Evolutionary conservation across 2,329 filamentous ascomycete genomes (phyloP), one percentile per base, ranked within the genome.

Genomic region (Ophiostoma montium): DNA sequence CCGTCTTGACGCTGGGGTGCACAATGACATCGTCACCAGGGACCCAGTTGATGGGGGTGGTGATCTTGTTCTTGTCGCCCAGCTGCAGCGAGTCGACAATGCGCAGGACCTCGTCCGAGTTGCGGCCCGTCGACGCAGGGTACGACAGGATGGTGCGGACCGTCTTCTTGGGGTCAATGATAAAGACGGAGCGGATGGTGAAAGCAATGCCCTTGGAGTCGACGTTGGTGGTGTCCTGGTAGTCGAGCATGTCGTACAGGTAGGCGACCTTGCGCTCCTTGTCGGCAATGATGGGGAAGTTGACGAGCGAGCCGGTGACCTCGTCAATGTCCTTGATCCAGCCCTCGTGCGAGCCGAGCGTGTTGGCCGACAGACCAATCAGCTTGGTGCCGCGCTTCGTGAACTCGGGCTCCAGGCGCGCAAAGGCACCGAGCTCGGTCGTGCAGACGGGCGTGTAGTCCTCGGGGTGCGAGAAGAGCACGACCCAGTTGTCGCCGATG

Each of bases 381-480:
- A 95, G 80, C 78, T 95, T 94, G 60, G 90, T 86, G 56, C 80
- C 80, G 55, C 88, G 81, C 73, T 85, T 86, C 61, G 80, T 76
- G 68, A 95, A 95, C 67, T 95, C 87, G 60, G 80, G 78, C 71
- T 87, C 81, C 55, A 95, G 75, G 70, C 89, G 92, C 58, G 88
- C 85, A 61, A 95, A 94, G 52, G 88, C 88, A 55, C 88, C 89
- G 54, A 95, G 82, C 72, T 95, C 89, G 49, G 66, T 95, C 56
- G 89, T 95, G 76, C 89, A 95, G 52, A 95, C 89, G 49, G 89
- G 89, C 2, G 89, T 95, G 74, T 86, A 95, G 68, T 95, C 89
- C 66, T 82, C 83, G 3, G 86, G 86, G 70, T 90, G 86, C 31
- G 82, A 87, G 74, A 92, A 90, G 58, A 92, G 72, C 56, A 92